Evolutionary conservation across 441 rosid species (phyloP), one percentile per base, ranked within the genome.

Genomic region (Populus hybrid): DNA sequence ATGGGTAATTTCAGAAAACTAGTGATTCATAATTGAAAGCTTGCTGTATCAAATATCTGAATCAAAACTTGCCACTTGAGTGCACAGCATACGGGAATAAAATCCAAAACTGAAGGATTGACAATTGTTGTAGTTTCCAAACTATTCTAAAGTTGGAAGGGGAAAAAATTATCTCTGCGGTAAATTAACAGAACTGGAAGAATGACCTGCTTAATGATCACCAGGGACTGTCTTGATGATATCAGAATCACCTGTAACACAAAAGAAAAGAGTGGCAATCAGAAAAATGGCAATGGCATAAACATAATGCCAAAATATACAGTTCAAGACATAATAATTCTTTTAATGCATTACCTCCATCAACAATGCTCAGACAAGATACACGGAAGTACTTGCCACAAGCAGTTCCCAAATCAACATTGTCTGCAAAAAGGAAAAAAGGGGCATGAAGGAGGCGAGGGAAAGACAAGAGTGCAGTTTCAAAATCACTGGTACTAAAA

Each of bases 371-470:
- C 66, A 92, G 91, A 79, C 96, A 91, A 67, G 89, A 91, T 5
- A 91, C 96, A 72, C 94, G 85, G 83, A 74, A 91, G 71, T 90
- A 90, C 75, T 90, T 91, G 36, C 96, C 96, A 38, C 96, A 91
- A 69, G 96, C 91, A 65, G 96, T 91, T 14, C 96, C 96, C 85
- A 92, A 74, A 81, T 90, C 96, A 10, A 89, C 90, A 46, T 92
- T 92, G 88, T 89, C 92, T 81, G 88, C 18, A 46, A 38, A 4
- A 28, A 68, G 10, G 20, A 2, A 3, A 16, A 68, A 30, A 1
- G 2, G 11, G 32, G 32, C 8, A 61, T 21, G 67, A 64, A 21
- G 12, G 67, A 23, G 28, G 32, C 32, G 4, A 64, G 14, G 14
- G 67, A 64, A 64, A 24, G 12, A n/a, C 67, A n/a, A 63, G 11